Base-by-base conservation (phyloP, 192 early-diverging fungal species). In the Gaertneriomyces semiglobifer region DNA sequence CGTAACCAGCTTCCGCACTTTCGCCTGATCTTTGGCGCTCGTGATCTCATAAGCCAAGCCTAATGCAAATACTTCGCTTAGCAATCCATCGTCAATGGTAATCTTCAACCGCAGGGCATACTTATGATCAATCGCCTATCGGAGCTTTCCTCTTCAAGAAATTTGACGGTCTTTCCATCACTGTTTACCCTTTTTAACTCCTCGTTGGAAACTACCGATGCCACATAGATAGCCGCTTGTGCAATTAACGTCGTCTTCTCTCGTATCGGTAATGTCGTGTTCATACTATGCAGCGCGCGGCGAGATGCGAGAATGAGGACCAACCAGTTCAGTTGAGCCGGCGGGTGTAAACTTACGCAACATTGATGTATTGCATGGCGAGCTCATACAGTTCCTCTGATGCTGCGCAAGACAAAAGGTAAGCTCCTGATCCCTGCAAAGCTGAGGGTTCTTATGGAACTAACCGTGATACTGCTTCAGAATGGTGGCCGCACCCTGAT, bases 321-420 rank as follows among this genome's bases (percentile, higher is more conserved):
- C 25, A 33, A 33, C 25, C 25, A 33, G 25, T 33, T 14, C 14
- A 14, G 16, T 57, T 39, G 12, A 57, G 55, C 14, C 14, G 33
- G 8, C 12, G 33, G 14, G 19, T 57, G 55, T 14, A 38, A 38
- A 57, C 55, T 57, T 57, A 57, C 55, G 55, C 55, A 57, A 38
- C 55, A 33, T 57, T 14, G 38, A 16, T 38, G 55, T 25, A 57
- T 57, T 14, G 14, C 19, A 57, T 33, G 38, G 55, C 55, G 4
- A 12, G 18, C 39, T 16, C 16, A 14, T 57, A 39, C 19, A 57
- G 55, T 39, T 57, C 33, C 33, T 57, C 38, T 16, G 16, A 25
- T 14, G 20, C 55, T 57, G 55, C 39, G 8, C 14, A 5, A 14
- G 6, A 6, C 55, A 6, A 33, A 4, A n/a, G 55, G 14, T 33